Evolutionary conservation across 2,329 filamentous ascomycete species (phyloP).

Genomic region (Zymoseptoria crescenta): DNA sequence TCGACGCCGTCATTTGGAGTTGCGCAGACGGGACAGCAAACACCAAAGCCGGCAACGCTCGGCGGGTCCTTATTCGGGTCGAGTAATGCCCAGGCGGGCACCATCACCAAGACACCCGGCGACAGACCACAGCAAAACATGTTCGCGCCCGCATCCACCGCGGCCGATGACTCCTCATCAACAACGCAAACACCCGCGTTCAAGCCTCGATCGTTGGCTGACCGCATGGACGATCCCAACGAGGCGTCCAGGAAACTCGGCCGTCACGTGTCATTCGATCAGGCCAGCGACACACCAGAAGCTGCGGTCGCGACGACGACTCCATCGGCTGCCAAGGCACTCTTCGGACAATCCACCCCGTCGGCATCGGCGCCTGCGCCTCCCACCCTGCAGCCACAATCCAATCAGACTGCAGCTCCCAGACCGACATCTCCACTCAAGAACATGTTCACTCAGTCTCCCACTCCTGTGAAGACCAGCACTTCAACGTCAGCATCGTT

Average conservation of each 20-base stretch:
- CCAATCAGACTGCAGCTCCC: not conserved
- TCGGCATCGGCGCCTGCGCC: constrained; percentile 1
- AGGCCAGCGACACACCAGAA: constrained; percentile 9
- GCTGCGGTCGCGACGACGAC: not conserved
- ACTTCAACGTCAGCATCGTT: constrained; percentile 7
- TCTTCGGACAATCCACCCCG: constrained; percentile 6
- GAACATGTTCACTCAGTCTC: constrained; percentile 8
- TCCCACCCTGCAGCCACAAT: constrained; percentile 5
- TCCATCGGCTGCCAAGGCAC: constrained; percentile 7
- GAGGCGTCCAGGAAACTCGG: not conserved
- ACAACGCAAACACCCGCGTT: constrained; percentile 6
- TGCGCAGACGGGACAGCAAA: not conserved
- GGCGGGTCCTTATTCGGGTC: constrained; percentile 5
- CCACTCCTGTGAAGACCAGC: not conserved
- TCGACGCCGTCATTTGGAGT: constrained; percentile 3
- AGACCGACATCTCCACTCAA: constrained; percentile 3
- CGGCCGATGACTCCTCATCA: constrained; percentile 2
- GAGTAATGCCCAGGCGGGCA: constrained; percentile 16
- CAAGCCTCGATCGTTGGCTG: constrained; percentile 12
- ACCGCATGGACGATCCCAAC: constrained; percentile 9
- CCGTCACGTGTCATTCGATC: constrained; percentile 1
- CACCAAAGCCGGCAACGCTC: constrained; percentile 1
- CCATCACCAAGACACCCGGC: constrained; percentile 21
- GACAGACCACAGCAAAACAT: constrained; percentile 18
- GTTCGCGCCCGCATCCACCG: constrained; percentile 2